Evolutionary conservation across 345 rosid species (phyloP), one percentile per base, ranked within the genome.

Genomic region (Gossypium stocksii): DNA sequence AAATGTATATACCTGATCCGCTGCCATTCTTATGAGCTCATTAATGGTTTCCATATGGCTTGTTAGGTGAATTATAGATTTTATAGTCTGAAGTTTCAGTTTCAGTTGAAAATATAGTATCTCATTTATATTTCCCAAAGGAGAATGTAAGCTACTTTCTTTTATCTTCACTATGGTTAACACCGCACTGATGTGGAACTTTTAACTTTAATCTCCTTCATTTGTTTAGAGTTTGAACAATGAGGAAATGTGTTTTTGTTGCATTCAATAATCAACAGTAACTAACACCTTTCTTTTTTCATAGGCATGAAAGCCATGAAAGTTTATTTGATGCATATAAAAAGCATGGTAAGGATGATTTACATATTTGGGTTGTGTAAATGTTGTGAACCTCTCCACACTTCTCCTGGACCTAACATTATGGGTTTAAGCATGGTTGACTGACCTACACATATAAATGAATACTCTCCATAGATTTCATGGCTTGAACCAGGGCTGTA

Each of bases 401-500:
- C 83, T 58, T 84, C 82, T 73, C 85, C 91, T 29, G 97, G 91
- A 77, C 80, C 76, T 63, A 94, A 66, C 57, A 71, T 80, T 58
- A 89, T 73, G 52, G 93, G 93, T 23, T 83, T 87, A 19, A 94
- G 82, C 83, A 85, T 66, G 7, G 97, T 92, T 15, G 93, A 77
- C 70, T 86, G 88, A 13, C 93, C 97, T 48, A 92, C 66, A 66
- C 92, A 87, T 52, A 92, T 81, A 77, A 82, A 94, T 66, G 95
- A 86, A 78, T 89, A 92, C 82, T 83, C 88, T 72, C 91, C 81
- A 58, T 90, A 90, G 76, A 78, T 83, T 74, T 88, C 94, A 75
- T 88, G 83, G 41, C 38, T 81, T 14, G 97, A 89, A 17, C 98
- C 97, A 11, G 98, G 97, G 73, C 98, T 94, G 79, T 82, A 85